Evolutionary conservation across 441 rosid genomes (phyloP).

Genomic region (Pelargonium myrrhifolium): DNA sequence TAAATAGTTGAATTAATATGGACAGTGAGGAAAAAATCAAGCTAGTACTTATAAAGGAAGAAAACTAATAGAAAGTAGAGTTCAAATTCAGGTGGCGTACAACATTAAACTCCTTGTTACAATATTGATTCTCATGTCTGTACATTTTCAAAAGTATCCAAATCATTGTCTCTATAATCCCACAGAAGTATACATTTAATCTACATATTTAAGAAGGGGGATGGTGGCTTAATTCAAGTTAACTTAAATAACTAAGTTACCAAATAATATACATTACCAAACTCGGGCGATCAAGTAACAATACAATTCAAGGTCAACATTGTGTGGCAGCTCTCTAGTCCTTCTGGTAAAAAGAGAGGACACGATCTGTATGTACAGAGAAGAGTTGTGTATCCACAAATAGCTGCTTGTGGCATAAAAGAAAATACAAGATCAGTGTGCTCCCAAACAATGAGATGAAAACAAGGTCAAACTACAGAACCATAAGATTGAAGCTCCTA

Average conservation of each 20-base stretch:
- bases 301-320: constrained; percentile 8
- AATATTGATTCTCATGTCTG: too few species aligned
- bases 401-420: constrained; percentile 39
- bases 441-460: not conserved
- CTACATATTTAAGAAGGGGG: too few species aligned
- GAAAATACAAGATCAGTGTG: constrained; percentile 9
- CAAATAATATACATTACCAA: constrained; percentile 18
- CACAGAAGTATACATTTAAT: too few species aligned
- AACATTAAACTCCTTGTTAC: too few species aligned
- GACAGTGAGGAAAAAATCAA: too few species aligned
- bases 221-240: not conserved
- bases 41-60: too few species aligned
- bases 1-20: too few species aligned
- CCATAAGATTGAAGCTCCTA: not conserved
- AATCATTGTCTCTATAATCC: not conserved
- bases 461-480: not conserved
- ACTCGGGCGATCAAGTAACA: constrained; percentile 23
- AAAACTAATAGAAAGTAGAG: too few species aligned
- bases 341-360: constrained; percentile 87
- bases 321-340: constrained; percentile 36
- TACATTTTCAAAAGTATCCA: not conserved
- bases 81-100: too few species aligned
- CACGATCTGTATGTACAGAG: constrained; percentile 91
- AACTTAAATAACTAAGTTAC: not conserved
- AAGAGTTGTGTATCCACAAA: constrained; percentile 95